phyloP scores from a whole-genome alignment of 1,139 yeast genomes.

The Saccharomyces hybrid region DNA sequence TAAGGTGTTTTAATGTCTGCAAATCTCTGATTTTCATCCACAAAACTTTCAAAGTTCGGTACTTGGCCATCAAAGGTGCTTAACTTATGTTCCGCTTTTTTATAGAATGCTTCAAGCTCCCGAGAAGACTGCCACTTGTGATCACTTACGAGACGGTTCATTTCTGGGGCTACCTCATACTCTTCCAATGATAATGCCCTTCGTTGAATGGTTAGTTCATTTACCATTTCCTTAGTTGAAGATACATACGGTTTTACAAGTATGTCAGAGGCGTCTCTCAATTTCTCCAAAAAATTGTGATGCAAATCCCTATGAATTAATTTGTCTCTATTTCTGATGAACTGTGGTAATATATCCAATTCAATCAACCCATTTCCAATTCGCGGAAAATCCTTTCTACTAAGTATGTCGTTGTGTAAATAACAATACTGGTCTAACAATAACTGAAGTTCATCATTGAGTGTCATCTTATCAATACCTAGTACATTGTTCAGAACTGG shows the following conservation, averaged over 20 bases:
- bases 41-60: slow-evolving; percentile 12
- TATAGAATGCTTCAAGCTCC: slow-evolving; percentile 33
- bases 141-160: slow-evolving; percentile 7
- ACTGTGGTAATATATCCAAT: slow-evolving; percentile 54
- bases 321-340: slow-evolving; percentile 48
- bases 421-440: slow-evolving; percentile 21
- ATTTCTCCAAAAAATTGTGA: slow-evolving; percentile 39
- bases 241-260: slow-evolving; percentile 35
- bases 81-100: slow-evolving; percentile 24
- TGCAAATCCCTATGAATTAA: slow-evolving; percentile 45
- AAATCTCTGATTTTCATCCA: slow-evolving; percentile 9
- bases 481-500: slow-evolving; percentile 32
- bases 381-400: slow-evolving; percentile 37
- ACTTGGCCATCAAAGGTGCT: slow-evolving; percentile 8
- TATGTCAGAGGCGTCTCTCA: slow-evolving; percentile 8
- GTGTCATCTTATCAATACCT: slow-evolving; percentile 21
- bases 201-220: slow-evolving; percentile 55
- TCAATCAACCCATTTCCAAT: slow-evolving; percentile 61
- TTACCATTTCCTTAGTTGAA: slow-evolving; percentile 55
- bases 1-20: slow-evolving; percentile 18
- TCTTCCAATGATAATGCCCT: slow-evolving; percentile 34
- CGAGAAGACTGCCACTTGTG: slow-evolving; percentile 38
- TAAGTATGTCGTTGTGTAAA: slow-evolving; percentile 8
- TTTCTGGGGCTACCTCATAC: slow-evolving; percentile 23
- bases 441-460: slow-evolving; percentile 25